A percentile compares a stretch with the other conserved stretches of the same genome.
phyloP scores from a whole-genome alignment of 148 eudicot genomes.

The Rhododendron kiyosumense region DNA sequence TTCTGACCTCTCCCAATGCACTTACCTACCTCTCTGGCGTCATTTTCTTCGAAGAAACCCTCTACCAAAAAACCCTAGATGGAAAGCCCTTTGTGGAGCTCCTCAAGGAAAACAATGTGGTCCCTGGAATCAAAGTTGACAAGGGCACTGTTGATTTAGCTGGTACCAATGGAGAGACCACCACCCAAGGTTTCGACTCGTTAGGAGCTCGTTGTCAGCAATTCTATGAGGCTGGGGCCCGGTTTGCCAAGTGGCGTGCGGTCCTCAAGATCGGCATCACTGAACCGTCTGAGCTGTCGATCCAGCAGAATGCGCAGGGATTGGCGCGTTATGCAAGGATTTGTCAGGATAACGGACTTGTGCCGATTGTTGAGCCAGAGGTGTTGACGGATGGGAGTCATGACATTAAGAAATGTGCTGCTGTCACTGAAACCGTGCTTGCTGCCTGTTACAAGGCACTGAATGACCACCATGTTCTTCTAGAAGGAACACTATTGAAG shows the following conservation, averaged over 20 bases:
- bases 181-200: constrained; percentile 83
- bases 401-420: constrained; percentile 78
- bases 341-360: constrained; percentile 86
- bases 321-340: constrained; percentile 84
- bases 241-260: constrained; percentile 97
- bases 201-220: constrained; percentile 65
- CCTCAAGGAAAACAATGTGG: constrained; percentile 58
- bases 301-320: constrained; percentile 90
- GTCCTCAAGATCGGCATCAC: constrained; percentile 79
- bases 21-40: constrained; percentile 73
- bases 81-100: constrained; percentile 76
- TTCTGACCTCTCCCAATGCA: constrained; percentile 67
- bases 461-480: constrained; percentile 84
- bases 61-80: constrained; percentile 64
- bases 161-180: constrained; percentile 84
- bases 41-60: constrained; percentile 86
- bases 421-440: constrained; percentile 69
- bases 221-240: constrained; percentile 89
- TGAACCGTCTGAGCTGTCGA: constrained; percentile 77
- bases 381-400: constrained; percentile 71
- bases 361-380: constrained; percentile 89
- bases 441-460: constrained; percentile 86
- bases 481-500: constrained; percentile 89
- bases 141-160: constrained; percentile 77
- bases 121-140: constrained; percentile 92